Evolutionary conservation across 2,329 filamentous ascomycete genomes (phyloP).

Genomic region (Beauveria pseudobassiana): DNA sequence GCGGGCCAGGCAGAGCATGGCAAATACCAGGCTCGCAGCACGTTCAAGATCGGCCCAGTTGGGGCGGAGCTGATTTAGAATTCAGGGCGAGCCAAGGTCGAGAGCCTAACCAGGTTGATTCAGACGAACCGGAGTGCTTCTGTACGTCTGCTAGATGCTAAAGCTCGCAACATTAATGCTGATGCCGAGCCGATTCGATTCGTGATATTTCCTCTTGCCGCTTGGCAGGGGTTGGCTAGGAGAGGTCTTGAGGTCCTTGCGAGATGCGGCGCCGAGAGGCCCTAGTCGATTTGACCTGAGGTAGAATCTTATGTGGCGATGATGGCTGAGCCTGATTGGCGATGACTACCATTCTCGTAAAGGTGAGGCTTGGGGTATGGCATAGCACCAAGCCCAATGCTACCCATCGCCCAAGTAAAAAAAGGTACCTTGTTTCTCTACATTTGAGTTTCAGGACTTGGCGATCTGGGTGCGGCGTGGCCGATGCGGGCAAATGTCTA

Average conservation of each 20-base stretch:
- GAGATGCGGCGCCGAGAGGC: background rate
- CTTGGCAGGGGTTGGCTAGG: background rate
- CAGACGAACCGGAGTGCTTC: background rate
- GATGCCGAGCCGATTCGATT: background rate
- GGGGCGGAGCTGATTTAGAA: background rate
- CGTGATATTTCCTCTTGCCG: background rate
- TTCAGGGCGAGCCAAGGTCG: background rate
- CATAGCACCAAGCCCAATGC: background rate
- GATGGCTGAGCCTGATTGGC: background rate
- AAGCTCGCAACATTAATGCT: background rate
- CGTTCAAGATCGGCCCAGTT: background rate
- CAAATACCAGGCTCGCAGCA: background rate
- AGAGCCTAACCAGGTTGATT: background rate
- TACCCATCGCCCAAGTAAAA: too few species aligned
- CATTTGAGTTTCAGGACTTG: background rate
- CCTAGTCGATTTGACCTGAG: background rate
- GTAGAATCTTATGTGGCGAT: background rate
- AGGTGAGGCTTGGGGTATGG: background rate
- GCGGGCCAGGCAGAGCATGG: background rate
- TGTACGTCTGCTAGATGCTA: background rate
- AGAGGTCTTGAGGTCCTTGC: background rate
- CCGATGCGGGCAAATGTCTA: conserved; percentile 1
- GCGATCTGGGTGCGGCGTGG: background rate
- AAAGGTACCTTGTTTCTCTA: background rate
- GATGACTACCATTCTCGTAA: background rate